A percentile compares a stretch with the other conserved stretches of the same genome.
phyloP scores from a whole-genome alignment of 2,329 filamentous ascomycete genomes.

The Phialophora tarda region DNA sequence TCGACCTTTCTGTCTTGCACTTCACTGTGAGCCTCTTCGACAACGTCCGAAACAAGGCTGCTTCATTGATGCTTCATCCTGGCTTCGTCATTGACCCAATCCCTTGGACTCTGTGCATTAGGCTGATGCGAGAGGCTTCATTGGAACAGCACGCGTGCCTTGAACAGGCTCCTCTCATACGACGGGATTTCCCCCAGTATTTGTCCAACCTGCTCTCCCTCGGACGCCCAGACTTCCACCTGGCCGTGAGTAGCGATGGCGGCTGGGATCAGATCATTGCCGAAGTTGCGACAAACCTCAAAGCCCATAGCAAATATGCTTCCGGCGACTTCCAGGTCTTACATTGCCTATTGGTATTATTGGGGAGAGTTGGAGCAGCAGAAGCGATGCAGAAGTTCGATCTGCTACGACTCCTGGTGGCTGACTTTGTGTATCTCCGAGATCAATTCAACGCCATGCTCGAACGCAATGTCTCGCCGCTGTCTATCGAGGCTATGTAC shows the following conservation, averaged over 20 bases:
- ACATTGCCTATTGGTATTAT: constrained; percentile 18
- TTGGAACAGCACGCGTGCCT: constrained; percentile 60
- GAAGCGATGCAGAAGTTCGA: constrained; percentile 26
- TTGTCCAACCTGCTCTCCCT: constrained; percentile 24
- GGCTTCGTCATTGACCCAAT: constrained; percentile 27
- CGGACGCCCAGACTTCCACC: constrained; percentile 18
- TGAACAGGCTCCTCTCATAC: constrained; percentile 48
- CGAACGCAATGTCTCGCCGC: constrained; percentile 15
- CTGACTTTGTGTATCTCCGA: constrained; percentile 27
- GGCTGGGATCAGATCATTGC: constrained; percentile 26
- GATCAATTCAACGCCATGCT: constrained; percentile 21
- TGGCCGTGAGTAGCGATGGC: constrained; percentile 24
- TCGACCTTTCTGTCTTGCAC: constrained; percentile 66
- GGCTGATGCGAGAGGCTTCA: constrained; percentile 74
- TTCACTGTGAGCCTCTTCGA: constrained; percentile 66
- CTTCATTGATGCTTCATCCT: constrained; percentile 8
- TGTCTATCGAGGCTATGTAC: constrained; percentile 29
- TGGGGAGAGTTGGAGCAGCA: constrained; percentile 11
- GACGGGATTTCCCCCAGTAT: constrained; percentile 36
- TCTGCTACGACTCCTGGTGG: constrained; percentile 26
- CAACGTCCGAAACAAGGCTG: constrained; percentile 52
- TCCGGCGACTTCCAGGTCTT: constrained; percentile 33
- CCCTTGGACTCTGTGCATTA: constrained; percentile 60
- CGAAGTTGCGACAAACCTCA: constrained; percentile 25
- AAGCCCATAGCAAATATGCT: constrained; percentile 25